Conservation (phyloP, 2,329 filamentous ascomycete genomes). For the Ophiobolus disseminans region DNA sequence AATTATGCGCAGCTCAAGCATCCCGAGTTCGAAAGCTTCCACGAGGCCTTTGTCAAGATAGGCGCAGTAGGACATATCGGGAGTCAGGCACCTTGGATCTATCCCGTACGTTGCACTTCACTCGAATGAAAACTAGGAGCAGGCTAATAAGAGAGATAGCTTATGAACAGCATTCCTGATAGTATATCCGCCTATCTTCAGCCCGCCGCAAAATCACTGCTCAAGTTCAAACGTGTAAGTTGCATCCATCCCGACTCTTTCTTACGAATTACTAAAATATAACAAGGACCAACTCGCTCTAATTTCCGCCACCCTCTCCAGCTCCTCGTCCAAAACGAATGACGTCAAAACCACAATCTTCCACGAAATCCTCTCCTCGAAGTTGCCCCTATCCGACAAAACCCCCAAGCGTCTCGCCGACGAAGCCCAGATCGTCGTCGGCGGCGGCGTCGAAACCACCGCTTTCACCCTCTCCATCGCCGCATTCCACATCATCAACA, state of each 20-base stretch:
- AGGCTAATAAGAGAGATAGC: constrained; percentile 20
- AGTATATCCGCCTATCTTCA: constrained; percentile 38
- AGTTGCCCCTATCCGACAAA: constrained; percentile 46
- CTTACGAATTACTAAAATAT: too few species aligned
- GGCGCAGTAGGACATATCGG: constrained; percentile 40
- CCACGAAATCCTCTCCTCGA: constrained; percentile 41
- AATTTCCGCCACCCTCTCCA: constrained; percentile 35
- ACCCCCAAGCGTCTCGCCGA: constrained; percentile 46
- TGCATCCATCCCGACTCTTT: too few species aligned
- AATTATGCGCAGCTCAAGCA: constrained; percentile 43
- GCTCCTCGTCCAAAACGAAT: constrained; percentile 40
- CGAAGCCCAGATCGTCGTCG: constrained; percentile 49
- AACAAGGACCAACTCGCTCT: constrained; percentile 31
- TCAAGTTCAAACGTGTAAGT: constrained; percentile 41
- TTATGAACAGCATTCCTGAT: constrained; percentile 44
- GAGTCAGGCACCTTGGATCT: constrained; percentile 41
- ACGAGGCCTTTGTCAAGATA: constrained; percentile 44
- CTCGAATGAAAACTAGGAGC: too few species aligned
- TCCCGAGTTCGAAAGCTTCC: constrained; percentile 44
- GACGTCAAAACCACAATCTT: constrained; percentile 45
- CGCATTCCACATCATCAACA: constrained; percentile 43
- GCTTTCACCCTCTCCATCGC: constrained; percentile 41
- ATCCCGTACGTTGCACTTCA: constrained; percentile 38
- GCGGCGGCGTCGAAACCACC: constrained; percentile 51
- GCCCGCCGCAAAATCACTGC: constrained; percentile 39